These are phyloP conservation scores for Pseudofabraea citricarpa DNA, from an alignment of 2,329 filamentous ascomycete genomes.

Conservation along the genomic window DNA sequence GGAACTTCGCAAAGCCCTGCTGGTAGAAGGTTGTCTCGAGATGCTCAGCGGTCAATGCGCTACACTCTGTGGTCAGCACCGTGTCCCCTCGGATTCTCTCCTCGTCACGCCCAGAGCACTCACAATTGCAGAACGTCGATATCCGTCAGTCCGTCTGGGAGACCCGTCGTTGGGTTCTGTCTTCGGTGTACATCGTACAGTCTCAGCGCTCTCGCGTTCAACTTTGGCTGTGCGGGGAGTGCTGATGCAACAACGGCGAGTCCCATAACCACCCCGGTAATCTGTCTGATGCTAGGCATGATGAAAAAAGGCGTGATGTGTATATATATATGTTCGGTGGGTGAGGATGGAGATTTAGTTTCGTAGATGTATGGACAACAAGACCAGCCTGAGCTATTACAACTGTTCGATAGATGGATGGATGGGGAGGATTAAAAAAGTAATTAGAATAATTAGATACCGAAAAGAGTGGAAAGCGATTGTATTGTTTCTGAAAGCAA, in stretches of 20 bases:
- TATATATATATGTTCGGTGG: conserved; percentile 2
- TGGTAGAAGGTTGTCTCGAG: conserved; percentile 71
- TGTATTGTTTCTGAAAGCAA: conserved; percentile 26
- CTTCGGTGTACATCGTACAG: conserved; percentile 18
- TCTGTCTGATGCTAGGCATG: conserved; percentile 26
- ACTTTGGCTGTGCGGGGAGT: conserved; percentile 22
- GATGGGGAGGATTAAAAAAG: conserved; percentile 12
- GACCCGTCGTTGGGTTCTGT: conserved; percentile 24
- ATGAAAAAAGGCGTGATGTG: conserved; percentile 6
- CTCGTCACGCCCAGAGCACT: no score
- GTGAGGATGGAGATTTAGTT: conserved; percentile 10
- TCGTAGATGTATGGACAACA: conserved; percentile 14
- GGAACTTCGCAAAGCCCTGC: conserved; percentile 64
- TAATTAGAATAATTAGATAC: conserved; percentile 11
- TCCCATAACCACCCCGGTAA: conserved; percentile 21
- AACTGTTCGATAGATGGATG: no score
- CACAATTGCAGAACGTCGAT: conserved; percentile 50
- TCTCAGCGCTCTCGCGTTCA: conserved; percentile 18
- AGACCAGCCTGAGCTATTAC: conserved; percentile 27
- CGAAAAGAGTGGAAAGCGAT: conserved; percentile 22
- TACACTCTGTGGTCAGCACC: conserved; percentile 24
- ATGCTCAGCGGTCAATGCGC: conserved; percentile 69
- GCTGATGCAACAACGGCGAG: conserved; percentile 19
- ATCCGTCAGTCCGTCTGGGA: conserved; percentile 38
- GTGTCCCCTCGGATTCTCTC: neutral